These are phyloP conservation scores for Exobasidium rhododendri DNA, from an alignment of 1,284 basidiomycete genomes.

Conservation along the genomic window DNA sequence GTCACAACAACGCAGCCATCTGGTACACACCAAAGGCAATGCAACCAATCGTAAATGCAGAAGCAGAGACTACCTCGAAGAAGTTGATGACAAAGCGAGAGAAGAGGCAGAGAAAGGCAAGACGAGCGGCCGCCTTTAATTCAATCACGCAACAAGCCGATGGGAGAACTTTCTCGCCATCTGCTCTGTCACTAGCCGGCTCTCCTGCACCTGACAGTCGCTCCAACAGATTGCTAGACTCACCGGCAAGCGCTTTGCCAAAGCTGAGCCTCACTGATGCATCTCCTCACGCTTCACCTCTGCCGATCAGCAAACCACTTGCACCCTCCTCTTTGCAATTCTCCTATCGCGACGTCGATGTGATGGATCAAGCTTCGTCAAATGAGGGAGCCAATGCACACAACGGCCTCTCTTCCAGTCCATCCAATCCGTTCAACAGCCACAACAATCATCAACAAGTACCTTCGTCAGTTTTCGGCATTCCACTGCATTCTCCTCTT, in stretches of 20 bases:
- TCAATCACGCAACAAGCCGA: slow-evolving; percentile 17
- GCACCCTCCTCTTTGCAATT: slow-evolving; percentile 14
- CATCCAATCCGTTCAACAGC: not conserved
- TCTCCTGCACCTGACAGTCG: not conserved
- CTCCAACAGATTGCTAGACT: slow-evolving; percentile 12
- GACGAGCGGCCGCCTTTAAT: slow-evolving; percentile 26
- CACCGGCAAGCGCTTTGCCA: slow-evolving; percentile 38
- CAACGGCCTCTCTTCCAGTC: slow-evolving; percentile 8
- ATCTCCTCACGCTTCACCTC: slow-evolving; percentile 39
- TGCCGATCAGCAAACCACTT: slow-evolving; percentile 29
- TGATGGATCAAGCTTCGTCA: too few species aligned
- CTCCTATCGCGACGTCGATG: too few species aligned
- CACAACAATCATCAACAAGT: slow-evolving; percentile 13
- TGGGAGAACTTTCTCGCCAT: slow-evolving; percentile 16
- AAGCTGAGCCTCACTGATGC: slow-evolving; percentile 44
- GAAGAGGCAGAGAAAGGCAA: slow-evolving; percentile 40
- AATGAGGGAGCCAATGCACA: slow-evolving; percentile 10
- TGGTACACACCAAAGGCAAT: slow-evolving; percentile 23
- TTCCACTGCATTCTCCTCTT: slow-evolving; percentile 39
- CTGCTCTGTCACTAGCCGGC: not conserved
- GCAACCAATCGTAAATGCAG: slow-evolving; percentile 19
- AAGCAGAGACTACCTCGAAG: slow-evolving; percentile 20
- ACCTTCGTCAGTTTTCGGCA: slow-evolving; percentile 40
- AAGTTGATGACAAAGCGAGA: slow-evolving; percentile 40
- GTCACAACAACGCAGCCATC: slow-evolving; percentile 19